A percentile compares a stretch with the other conserved stretches of the same genome.
These are phyloP conservation scores for Scutellaria barbata DNA, from an alignment of 257 asterid genomes.

Conservation along the genomic window DNA sequence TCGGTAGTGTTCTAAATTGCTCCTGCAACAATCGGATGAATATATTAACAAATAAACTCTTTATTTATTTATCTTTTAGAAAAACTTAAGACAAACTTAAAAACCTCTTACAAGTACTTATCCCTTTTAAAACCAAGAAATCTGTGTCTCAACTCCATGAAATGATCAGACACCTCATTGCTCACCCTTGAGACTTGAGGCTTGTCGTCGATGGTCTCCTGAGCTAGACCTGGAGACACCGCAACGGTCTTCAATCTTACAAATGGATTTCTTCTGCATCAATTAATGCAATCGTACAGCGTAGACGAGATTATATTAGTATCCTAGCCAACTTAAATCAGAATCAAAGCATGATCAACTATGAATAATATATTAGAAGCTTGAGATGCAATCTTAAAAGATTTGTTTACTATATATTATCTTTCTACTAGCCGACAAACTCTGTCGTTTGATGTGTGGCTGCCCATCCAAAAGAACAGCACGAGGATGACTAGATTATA, in stretches of 20 bases:
- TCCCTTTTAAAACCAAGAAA: constrained; percentile 84
- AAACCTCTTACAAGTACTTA: constrained; percentile 70
- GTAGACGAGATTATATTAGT: constrained; percentile 34
- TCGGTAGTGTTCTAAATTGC: constrained; percentile 64
- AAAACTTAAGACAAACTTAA: not conserved
- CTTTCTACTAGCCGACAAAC: constrained; percentile 11
- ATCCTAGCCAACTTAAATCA: constrained; percentile 6
- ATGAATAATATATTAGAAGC: constrained; percentile 46
- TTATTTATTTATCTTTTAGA: not conserved
- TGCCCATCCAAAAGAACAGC: not conserved
- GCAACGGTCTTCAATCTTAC: constrained; percentile 55
- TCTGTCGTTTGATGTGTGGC: not conserved
- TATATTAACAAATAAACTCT: constrained; percentile 11
- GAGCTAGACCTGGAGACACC: constrained; percentile 57
- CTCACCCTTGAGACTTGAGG: constrained; percentile 42
- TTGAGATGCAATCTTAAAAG: constrained; percentile 29
- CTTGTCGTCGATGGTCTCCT: constrained; percentile 47
- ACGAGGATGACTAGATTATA: constrained; percentile 4
- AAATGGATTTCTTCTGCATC: constrained; percentile 50
- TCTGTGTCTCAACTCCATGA: constrained; percentile 69
- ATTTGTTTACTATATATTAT: constrained; percentile 28
- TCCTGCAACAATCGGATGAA: constrained; percentile 49
- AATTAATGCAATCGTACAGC: constrained; percentile 32
- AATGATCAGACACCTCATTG: constrained; percentile 50
- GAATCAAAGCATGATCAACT: not conserved